Conservation (phyloP, 331 rosid genomes). For the Stylosanthes scabra region DNA sequence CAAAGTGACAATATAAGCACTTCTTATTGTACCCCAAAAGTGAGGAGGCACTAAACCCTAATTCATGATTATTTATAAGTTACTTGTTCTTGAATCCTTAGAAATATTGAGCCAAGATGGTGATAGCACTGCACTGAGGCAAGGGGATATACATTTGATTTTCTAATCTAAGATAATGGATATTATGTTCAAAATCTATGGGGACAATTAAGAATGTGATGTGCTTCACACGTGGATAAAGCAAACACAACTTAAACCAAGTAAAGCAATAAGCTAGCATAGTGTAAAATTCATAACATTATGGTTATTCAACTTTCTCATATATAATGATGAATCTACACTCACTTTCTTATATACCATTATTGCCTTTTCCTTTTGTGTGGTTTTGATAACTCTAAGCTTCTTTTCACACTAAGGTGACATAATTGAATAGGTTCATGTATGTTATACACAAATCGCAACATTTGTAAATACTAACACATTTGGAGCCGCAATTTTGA, state of each 20-base stretch:
- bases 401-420: constrained; percentile 35
- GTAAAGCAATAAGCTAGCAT: too few species aligned
- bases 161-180: background rate
- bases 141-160: background rate
- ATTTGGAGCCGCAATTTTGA: too few species aligned
- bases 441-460: background rate
- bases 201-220: background rate
- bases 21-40: background rate
- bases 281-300: background rate
- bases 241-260: background rate
- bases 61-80: constrained; percentile 24
- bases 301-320: constrained; percentile 18
- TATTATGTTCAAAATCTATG: background rate
- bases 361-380: constrained; percentile 15
- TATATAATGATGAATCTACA: constrained; percentile 29
- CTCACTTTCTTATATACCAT: constrained; percentile 33
- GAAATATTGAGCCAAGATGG: constrained; percentile 39
- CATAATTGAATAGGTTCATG: constrained; percentile 39
- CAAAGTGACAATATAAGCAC: background rate
- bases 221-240: constrained; percentile 22
- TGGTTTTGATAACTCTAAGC: constrained; percentile 3
- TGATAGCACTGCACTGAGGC: constrained; percentile 35
- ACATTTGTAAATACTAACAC: too few species aligned
- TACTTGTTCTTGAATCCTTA: constrained; percentile 34
- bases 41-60: background rate